Evolutionary conservation across 805 yeast species (phyloP), one percentile per base, ranked within the genome.

Genomic region (Wickerhamiella nectarea): DNA sequence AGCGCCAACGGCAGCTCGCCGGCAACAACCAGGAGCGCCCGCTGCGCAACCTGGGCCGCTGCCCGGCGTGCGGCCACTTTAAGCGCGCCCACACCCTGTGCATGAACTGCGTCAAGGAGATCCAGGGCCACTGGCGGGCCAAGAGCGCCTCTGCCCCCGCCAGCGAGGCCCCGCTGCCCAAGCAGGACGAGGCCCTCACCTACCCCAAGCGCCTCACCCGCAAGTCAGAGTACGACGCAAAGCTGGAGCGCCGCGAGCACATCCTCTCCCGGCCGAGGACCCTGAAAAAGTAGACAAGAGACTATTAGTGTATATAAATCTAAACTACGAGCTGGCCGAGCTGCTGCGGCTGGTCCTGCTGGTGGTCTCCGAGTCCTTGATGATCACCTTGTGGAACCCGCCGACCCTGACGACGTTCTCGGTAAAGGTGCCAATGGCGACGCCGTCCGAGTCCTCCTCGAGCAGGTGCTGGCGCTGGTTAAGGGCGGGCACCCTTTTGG

Each of bases 61-160:
- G 98, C 60, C 96, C 97, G 2, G 80, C 95, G 0, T 89, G 98
- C 66, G 98, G 98, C 36, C 80, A 82, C 49, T 80, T 75, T 54
- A 91, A 89, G 65, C 72, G 95, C 57, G 76, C 91, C 1, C 94
- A 91, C 62, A 77, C 86, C 46, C 69, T 89, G 54, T 89, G 98
- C 64, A 84, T 85, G 93, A 74, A 81, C 56, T 89, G 98, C 66
- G 87, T 84, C 46, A 75, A 72, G 25, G 86, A 86, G 58, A 80
- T 91, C 56, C 78, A 75, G 59, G 67, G 72, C 46, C 68, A 80
- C 36, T 84, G 95, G 83, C 79, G 74, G 36, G 60, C 57, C 34
- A 46, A 52, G 22, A 44, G 58, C 33, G 40, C 41, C 37, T 17
- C 34, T 11, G 20, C n/a, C n/a, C n/a, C n/a, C n/a, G n/a, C n/a